Evolutionary conservation across 169 alveolate species (phyloP), one percentile per base, ranked within the genome.

Genomic region (Cryptosporidium canis): DNA sequence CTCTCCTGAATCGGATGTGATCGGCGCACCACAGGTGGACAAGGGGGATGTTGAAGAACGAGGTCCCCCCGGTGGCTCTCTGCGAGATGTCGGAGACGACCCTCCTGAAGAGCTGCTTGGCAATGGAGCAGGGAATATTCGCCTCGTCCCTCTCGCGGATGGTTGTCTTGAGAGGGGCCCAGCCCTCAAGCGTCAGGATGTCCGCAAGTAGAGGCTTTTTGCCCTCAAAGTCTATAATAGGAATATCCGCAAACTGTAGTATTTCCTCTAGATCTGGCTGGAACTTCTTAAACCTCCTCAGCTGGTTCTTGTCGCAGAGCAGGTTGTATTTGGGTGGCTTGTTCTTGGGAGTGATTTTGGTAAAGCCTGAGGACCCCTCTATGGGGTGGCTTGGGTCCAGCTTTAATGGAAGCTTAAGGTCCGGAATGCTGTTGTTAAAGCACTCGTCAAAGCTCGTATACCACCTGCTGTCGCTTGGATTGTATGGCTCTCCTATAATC

Each of bases 11-110:
- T n/a, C 87, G 33, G 6, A 77, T 77, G 21, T 77, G 72, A 21
- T 77, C 64, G 43, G 87, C 87, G 45, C 87, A 77, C 87, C 87
- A 77, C 11, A 77, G 31, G 37, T 77, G 70, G 11, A 77, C 31
- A n/a, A 77, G 44, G 0, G 87, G 87, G 12, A 77, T 77, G 6
- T 55, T 77, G 44, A 77, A 77, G 44, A 31, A 77, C 37, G 87
- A 77, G 29, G 87, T 58, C n/a, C 87, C 87, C 12, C 87, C 87
- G n/a, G 39, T 58, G 16, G 39, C 87, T 58, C 87, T 77, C 35
- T 77, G 87, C 2, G 87, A 77, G 9, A 77, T 56, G 12, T 77
- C 87, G 3, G 87, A 77, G 41, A 77, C 66, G 6, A 77, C 3
- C 16, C 12, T 77, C 37, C 87, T 77, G 61, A 77, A 77, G 11